Conservation (phyloP, 371 early-diverging fungal genomes). For the Mortierella sp. region DNA sequence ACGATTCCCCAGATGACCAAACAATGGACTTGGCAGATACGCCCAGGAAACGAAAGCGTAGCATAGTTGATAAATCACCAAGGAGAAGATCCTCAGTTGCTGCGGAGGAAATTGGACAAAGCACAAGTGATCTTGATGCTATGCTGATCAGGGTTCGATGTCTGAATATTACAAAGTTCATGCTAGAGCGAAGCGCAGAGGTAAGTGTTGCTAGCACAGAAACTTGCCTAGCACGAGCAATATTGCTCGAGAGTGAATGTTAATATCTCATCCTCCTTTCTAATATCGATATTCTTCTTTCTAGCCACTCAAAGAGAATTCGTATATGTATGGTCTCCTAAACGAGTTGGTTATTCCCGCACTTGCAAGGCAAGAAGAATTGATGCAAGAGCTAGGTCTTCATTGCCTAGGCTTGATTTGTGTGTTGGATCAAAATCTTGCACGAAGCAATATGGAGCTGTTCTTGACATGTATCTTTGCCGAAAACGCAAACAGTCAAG, state of each 20-base stretch:
- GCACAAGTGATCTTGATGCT: conserved; percentile 61
- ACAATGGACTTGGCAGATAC: conserved; percentile 40
- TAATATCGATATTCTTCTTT: no score
- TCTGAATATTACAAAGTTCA: conserved; percentile 77
- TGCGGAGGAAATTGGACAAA: conserved; percentile 55
- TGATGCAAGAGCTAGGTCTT: conserved; percentile 80
- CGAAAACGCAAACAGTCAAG: conserved; percentile 42
- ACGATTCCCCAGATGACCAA: conserved; percentile 45
- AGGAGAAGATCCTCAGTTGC: conserved; percentile 37
- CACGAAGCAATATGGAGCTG: conserved; percentile 50
- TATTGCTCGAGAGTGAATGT: background rate
- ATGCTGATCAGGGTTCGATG: conserved; percentile 76
- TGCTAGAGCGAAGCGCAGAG: conserved; percentile 80
- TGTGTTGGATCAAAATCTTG: conserved; percentile 66
- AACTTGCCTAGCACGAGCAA: no score
- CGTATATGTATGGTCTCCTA: conserved; percentile 82
- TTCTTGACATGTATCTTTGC: conserved; percentile 56
- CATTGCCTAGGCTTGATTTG: conserved; percentile 88
- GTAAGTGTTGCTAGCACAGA: conserved; percentile 5
- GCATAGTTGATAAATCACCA: conserved; percentile 33
- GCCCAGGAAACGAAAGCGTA: conserved; percentile 47
- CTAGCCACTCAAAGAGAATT: conserved; percentile 75
- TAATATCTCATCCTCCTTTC: background rate
- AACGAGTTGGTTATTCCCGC: conserved; percentile 87
- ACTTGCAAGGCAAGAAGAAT: conserved; percentile 75